These are phyloP conservation scores for Irpex sp. DNA, from an alignment of 1,284 basidiomycete genomes.

Conservation along the genomic window DNA sequence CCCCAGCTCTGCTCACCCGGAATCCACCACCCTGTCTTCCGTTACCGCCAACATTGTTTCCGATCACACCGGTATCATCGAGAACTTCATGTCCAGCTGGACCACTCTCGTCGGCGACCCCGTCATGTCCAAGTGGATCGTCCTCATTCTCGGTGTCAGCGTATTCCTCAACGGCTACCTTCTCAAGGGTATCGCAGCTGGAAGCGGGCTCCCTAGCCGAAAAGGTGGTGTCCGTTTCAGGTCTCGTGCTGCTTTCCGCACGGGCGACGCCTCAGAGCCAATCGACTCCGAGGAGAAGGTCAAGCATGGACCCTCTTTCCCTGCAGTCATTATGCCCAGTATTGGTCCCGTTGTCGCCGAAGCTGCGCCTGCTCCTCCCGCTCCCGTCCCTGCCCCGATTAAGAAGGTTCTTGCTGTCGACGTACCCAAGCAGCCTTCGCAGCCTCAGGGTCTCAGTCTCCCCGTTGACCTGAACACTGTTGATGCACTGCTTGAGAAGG, in stretches of 20 bases:
- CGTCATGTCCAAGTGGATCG: slow-evolving; percentile 94
- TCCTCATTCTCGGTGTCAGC: slow-evolving; percentile 82
- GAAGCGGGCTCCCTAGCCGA: slow-evolving; percentile 23
- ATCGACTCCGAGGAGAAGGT: slow-evolving; percentile 20
- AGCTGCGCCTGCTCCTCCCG: slow-evolving; percentile 17
- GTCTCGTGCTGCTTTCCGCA: slow-evolving; percentile 22
- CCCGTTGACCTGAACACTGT: slow-evolving; percentile 31
- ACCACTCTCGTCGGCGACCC: slow-evolving; percentile 94
- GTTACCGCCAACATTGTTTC: slow-evolving; percentile 20
- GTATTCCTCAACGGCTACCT: slow-evolving; percentile 94
- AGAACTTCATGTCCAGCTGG: slow-evolving; percentile 93
- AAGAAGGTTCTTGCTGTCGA: slow-evolving; percentile 4
- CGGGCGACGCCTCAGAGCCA: slow-evolving; percentile 22
- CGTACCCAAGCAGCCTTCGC: slow-evolving; percentile 6
- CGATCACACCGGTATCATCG: slow-evolving; percentile 39
- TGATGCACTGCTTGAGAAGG: slow-evolving; percentile 32
- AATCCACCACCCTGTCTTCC: slow-evolving; percentile 3
- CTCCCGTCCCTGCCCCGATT: slow-evolving; percentile 18
- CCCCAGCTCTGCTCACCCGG: slow-evolving; percentile 25
- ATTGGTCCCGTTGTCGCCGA: slow-evolving; percentile 14
- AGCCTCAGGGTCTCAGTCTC: slow-evolving; percentile 18
- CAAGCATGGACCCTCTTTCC: not conserved
- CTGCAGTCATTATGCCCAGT: slow-evolving; percentile 7
- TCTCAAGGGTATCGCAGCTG: slow-evolving; percentile 72
- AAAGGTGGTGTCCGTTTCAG: slow-evolving; percentile 22